These are phyloP conservation scores for Coriaria nepalensis DNA, from an alignment of 306 rosid species.

Conservation along the genomic window DNA sequence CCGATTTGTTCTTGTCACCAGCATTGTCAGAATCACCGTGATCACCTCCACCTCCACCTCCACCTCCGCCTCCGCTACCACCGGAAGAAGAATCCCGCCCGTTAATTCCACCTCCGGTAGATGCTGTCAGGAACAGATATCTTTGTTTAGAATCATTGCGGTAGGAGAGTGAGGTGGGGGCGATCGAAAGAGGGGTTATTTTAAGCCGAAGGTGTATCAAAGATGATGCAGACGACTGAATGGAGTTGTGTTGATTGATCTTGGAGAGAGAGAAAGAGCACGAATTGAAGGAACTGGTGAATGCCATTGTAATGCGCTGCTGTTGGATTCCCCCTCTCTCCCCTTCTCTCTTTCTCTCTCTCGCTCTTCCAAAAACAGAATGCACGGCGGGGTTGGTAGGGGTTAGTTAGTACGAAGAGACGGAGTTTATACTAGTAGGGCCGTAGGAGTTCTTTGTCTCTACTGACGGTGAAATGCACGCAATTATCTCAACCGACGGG, in stretches of 20 bases:
- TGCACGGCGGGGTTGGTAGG: neutral
- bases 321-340: neutral
- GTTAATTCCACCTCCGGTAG: conserved; percentile 13
- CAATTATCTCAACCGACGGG: too few species aligned
- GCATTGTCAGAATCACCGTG: conserved; percentile 25
- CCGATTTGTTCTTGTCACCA: conserved; percentile 22
- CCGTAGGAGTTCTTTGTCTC: conserved; percentile 1
- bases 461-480: too few species aligned
- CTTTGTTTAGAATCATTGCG: conserved; percentile 3
- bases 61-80: conserved; percentile 19
- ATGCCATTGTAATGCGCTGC: conserved; percentile 41
- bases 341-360: conserved; percentile 3
- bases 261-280: conserved; percentile 23
- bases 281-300: conserved; percentile 35
- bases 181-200: conserved; percentile 5
- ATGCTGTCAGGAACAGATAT: conserved; percentile 3
- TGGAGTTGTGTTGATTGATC: conserved; percentile 14
- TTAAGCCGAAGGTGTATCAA: conserved; percentile 18
- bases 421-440: neutral
- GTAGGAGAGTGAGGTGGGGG: conserved; percentile 15
- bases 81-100: conserved; percentile 13
- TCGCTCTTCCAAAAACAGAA: neutral
- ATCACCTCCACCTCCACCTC: conserved; percentile 18
- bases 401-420: neutral
- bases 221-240: conserved; percentile 15